phyloP scores from a whole-genome alignment of 305 asterid genomes.

The Fraxinus dipetala region DNA sequence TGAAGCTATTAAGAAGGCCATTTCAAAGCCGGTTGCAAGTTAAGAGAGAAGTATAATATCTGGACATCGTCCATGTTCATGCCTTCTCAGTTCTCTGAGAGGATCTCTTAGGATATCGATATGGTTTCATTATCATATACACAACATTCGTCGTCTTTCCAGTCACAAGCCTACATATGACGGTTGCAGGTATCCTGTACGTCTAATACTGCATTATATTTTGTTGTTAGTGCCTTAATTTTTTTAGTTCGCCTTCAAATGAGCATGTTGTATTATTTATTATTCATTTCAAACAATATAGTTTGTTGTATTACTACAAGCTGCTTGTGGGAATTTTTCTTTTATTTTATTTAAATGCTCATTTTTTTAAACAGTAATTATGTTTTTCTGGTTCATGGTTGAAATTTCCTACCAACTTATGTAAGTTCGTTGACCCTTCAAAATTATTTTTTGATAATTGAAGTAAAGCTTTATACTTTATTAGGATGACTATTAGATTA shows the following conservation, averaged over 20 bases:
- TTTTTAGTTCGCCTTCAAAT: slow-evolving; percentile 15
- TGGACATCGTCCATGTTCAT: slow-evolving; percentile 10
- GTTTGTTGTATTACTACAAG: not conserved
- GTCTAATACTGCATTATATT: slow-evolving; percentile 31
- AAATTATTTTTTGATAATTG: not conserved
- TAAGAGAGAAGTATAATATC: slow-evolving; percentile 24
- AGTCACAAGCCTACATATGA: slow-evolving; percentile 24
- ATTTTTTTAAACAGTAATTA: not conserved
- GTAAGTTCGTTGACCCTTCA: not conserved
- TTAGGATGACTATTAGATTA: too few relatives aligned
- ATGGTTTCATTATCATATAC: slow-evolving; percentile 30
- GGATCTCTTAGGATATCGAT: slow-evolving; percentile 23
- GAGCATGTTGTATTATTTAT: slow-evolving; percentile 30
- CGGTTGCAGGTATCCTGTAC: slow-evolving; percentile 33
- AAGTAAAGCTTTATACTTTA: not conserved
- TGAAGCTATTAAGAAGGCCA: slow-evolving; percentile 70
- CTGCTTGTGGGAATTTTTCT: not conserved
- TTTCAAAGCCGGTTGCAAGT: slow-evolving; percentile 59
- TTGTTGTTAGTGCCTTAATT: not conserved
- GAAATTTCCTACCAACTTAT: not conserved
- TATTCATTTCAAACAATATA: not conserved
- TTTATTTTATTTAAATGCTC: not conserved
- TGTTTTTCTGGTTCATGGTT: not conserved
- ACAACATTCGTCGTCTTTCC: slow-evolving; percentile 13
- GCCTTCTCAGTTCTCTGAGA: slow-evolving; percentile 28